phyloP scores from a whole-genome alignment of 1,284 basidiomycete genomes.

The Golubevia pallescens region DNA sequence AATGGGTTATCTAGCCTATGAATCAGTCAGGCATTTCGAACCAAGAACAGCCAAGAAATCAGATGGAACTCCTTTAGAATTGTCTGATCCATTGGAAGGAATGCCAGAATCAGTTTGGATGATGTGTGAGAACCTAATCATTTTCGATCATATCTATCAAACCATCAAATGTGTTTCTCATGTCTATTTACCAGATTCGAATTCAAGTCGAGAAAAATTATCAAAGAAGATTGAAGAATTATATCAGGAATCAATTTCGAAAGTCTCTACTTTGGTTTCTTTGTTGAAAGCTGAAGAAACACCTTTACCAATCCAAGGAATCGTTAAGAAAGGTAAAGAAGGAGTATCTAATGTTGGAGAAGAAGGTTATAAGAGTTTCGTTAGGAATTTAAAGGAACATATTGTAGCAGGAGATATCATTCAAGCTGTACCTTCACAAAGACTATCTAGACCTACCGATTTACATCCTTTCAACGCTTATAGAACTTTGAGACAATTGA shows the following conservation, averaged over 20 bases:
- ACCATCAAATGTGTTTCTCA: constrained; percentile 92
- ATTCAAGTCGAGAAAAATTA: constrained; percentile 11
- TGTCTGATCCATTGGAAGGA: constrained; percentile 76
- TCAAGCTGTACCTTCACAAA: constrained; percentile 95
- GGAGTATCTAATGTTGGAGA: constrained; percentile 90
- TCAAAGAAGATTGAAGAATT: no score
- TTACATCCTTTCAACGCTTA: constrained; percentile 94
- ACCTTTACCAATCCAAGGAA: constrained; percentile 69
- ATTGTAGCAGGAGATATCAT: constrained; percentile 97
- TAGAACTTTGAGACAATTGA: constrained; percentile 87
- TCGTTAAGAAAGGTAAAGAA: constrained; percentile 56
- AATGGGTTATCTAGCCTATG: constrained; percentile 96
- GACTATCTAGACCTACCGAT: constrained; percentile 80
- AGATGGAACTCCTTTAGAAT: constrained; percentile 67
- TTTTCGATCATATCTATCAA: constrained; percentile 97
- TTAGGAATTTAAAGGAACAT: constrained; percentile 88
- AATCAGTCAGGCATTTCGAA: constrained; percentile 95
- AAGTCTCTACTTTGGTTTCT: constrained; percentile 24
- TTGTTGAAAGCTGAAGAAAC: constrained; percentile 65
- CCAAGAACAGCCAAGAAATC: constrained; percentile 74
- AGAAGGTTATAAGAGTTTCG: constrained; percentile 88
- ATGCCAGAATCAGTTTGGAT: constrained; percentile 97
- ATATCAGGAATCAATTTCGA: constrained; percentile 28
- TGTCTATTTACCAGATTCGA: constrained; percentile 76
- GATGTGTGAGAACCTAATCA: constrained; percentile 89